Evolutionary conservation across 345 rosid species (phyloP).

Genomic region (Psidium guajava): DNA sequence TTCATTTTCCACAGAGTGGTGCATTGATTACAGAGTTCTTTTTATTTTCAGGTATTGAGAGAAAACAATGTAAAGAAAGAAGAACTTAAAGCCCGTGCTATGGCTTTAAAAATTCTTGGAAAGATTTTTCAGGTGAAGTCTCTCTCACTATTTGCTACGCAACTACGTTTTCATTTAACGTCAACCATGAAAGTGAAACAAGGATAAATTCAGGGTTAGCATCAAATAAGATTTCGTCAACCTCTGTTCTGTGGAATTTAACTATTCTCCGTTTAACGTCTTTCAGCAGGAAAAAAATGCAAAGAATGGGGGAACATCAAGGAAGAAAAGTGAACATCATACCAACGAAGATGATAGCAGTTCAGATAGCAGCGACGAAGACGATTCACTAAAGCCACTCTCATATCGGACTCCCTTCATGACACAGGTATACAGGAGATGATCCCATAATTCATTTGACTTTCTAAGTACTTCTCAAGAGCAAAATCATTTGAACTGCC

Average conservation of each 20-base stretch:
- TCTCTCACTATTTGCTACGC: neutral
- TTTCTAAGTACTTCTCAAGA: neutral
- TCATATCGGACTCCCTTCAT: constrained; percentile 79
- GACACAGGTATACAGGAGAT: constrained; percentile 41
- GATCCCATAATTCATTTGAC: neutral
- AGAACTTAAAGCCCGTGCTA: constrained; percentile 62
- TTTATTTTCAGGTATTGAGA: constrained; percentile 38
- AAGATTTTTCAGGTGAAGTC: constrained; percentile 66
- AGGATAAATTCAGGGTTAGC: neutral
- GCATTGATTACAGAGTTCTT: neutral
- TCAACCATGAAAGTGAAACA: neutral
- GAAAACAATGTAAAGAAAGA: constrained; percentile 59
- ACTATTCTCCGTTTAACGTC: neutral
- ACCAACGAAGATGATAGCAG: constrained; percentile 47
- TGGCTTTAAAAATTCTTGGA: constrained; percentile 69
- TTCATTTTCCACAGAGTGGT: neutral
- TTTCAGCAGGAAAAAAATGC: constrained; percentile 46
- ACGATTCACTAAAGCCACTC: constrained; percentile 48
- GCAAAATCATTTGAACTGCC: neutral
- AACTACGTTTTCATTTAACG: too few relatives aligned
- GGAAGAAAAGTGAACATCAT: constrained; percentile 27
- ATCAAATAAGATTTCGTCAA: neutral
- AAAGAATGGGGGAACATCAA: constrained; percentile 37
- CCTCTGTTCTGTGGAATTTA: neutral
- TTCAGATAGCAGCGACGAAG: constrained; percentile 70